Evolutionary conservation across 495 filamentous ascomycete genomes (phyloP).

Genomic region (Trichoderma parareesei): DNA sequence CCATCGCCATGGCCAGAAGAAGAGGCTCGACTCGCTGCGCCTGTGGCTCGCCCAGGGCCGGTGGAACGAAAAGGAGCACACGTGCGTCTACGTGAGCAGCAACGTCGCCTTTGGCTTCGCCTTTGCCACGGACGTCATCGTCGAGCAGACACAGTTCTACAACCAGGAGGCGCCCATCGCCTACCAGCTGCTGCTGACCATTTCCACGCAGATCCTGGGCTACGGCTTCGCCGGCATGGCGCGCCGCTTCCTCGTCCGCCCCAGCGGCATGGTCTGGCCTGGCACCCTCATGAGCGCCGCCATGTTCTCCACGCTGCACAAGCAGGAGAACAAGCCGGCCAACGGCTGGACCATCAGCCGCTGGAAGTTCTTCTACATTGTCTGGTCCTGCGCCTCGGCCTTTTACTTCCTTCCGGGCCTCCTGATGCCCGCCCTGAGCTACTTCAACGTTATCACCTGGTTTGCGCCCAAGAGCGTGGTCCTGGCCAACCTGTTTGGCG

Average conservation of each 20-base stretch:
- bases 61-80: slow-evolving; percentile 85
- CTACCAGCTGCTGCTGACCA: slow-evolving; percentile 74
- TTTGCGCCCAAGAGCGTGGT: slow-evolving; percentile 72
- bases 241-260: slow-evolving; percentile 69
- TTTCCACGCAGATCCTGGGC: slow-evolving; percentile 78
- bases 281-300: slow-evolving; percentile 79
- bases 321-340: slow-evolving; percentile 67
- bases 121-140: slow-evolving; percentile 77
- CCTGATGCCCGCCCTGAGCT: slow-evolving; percentile 76
- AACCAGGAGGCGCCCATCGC: slow-evolving; percentile 62
- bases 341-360: slow-evolving; percentile 79
- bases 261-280: slow-evolving; percentile 89
- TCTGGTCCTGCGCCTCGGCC: slow-evolving; percentile 54
- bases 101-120: slow-evolving; percentile 89
- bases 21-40: slow-evolving; percentile 29
- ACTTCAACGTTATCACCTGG: slow-evolving; percentile 88
- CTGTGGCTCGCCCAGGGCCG: slow-evolving; percentile 71
- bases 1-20: neutral
- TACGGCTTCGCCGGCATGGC: slow-evolving; percentile 78
- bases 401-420: slow-evolving; percentile 88
- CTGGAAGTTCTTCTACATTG: slow-evolving; percentile 72
- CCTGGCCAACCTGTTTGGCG: slow-evolving; percentile 75
- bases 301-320: slow-evolving; percentile 80
- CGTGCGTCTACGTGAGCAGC: slow-evolving; percentile 79
- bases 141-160: slow-evolving; percentile 82